Conservation (phyloP, 2,329 filamentous ascomycete genomes). For the Fusarium xyrophilum region DNA sequence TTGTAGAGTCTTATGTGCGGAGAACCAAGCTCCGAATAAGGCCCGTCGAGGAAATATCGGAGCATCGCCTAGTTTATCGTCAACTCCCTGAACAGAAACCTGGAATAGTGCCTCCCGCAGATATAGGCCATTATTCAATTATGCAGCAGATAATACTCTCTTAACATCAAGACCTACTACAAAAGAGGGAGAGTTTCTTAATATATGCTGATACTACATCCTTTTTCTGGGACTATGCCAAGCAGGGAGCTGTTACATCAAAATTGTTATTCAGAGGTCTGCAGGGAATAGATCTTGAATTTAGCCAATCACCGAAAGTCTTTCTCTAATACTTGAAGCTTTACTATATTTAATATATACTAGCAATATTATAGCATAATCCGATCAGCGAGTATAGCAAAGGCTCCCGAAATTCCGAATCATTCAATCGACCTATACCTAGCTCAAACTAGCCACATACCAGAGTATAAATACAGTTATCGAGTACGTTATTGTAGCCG, state of each 20-base stretch:
- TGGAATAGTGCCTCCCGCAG: neutral
- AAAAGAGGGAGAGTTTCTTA: neutral
- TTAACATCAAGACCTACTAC: neutral
- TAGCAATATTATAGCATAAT: neutral
- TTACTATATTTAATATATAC: neutral
- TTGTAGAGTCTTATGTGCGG: neutral
- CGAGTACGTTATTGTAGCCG: too few species aligned
- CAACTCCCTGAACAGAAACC: slow-evolving; percentile 6
- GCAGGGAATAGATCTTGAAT: neutral
- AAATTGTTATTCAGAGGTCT: neutral
- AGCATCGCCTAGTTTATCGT: slow-evolving; percentile 2
- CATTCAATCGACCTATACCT: neutral
- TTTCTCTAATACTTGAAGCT: neutral
- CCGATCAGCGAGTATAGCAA: neutral
- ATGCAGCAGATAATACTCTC: neutral
- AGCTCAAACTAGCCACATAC: neutral
- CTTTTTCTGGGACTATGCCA: neutral
- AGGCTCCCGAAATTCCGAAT: neutral
- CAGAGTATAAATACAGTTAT: accelerated
- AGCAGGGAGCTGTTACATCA: neutral
- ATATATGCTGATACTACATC: neutral
- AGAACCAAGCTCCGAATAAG: slow-evolving; percentile 23
- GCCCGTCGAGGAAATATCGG: slow-evolving; percentile 25
- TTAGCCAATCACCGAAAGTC: neutral
- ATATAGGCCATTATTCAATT: neutral